Percentiles rank a stretch among this genome's conserved stretches.
phyloP scores from a whole-genome alignment of 2,329 filamentous ascomycete genomes.

The Colletotrichum tamarilloi region DNA sequence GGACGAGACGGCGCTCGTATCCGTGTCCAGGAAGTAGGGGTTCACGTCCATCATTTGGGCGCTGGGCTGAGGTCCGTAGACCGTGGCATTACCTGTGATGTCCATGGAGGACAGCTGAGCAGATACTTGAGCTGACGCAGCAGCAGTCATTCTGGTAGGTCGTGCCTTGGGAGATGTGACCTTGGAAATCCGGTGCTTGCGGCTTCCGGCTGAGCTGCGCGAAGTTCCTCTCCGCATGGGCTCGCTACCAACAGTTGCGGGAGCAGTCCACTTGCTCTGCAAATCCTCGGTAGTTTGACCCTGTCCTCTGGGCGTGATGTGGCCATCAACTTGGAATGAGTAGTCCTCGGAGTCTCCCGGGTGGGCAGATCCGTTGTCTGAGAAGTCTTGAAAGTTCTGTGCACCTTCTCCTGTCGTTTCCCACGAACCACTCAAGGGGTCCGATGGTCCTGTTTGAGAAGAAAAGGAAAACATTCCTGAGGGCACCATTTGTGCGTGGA shows the following conservation, averaged over 20 bases:
- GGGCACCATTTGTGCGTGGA: constrained; percentile 62
- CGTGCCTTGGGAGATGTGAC: constrained; percentile 54
- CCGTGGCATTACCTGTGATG: constrained; percentile 61
- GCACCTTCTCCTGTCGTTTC: constrained; percentile 66
- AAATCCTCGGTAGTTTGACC: constrained; percentile 59
- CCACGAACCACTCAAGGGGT: constrained; percentile 67
- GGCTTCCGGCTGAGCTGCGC: constrained; percentile 56
- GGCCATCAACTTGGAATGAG: constrained; percentile 60
- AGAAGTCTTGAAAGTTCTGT: constrained; percentile 69
- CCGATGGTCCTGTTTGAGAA: constrained; percentile 70
- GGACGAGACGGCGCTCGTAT: constrained; percentile 57
- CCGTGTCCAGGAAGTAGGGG: constrained; percentile 62
- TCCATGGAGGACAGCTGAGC: constrained; percentile 63
- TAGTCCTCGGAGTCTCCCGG: constrained; percentile 66
- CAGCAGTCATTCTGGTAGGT: constrained; percentile 54
- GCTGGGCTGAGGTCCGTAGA: constrained; percentile 51
- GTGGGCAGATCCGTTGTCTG: constrained; percentile 61
- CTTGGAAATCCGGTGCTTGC: constrained; percentile 57
- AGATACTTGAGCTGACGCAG: constrained; percentile 58
- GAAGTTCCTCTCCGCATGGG: constrained; percentile 59
- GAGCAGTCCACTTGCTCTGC: constrained; percentile 59
- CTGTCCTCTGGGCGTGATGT: constrained; percentile 64
- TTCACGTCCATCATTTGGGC: constrained; percentile 59
- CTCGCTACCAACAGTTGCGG: constrained; percentile 49
- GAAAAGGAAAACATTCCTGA: constrained; percentile 67